These are phyloP conservation scores for Trypanosoma boissoni DNA, from an alignment of 208 protist species.

Conservation along the genomic window DNA sequence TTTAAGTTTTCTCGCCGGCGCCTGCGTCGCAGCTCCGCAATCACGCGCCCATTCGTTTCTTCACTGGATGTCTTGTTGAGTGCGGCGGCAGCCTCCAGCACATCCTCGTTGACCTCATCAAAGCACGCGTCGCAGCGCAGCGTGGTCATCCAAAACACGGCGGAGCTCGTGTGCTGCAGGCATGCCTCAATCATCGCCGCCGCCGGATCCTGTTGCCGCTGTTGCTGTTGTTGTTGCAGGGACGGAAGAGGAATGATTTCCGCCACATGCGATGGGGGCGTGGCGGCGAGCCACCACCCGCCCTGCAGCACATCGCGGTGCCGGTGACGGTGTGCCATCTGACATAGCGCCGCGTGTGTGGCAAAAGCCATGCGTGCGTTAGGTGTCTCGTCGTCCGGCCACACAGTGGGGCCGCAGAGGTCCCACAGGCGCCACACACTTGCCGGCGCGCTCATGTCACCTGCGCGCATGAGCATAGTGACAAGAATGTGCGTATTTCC, in stretches of 20 bases:
- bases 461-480: neutral
- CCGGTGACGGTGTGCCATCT: constrained; percentile 17
- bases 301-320: constrained; percentile 18
- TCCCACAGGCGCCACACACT: constrained; percentile 28
- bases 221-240: neutral
- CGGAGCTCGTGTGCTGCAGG: constrained; percentile 20
- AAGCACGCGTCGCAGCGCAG: constrained; percentile 25
- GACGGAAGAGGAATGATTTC: constrained; percentile 20
- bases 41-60: constrained; percentile 6
- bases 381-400: constrained; percentile 7
- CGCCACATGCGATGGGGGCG: constrained; percentile 14
- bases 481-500: constrained; percentile 18
- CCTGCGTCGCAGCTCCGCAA: constrained; percentile 16
- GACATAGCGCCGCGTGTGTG: constrained; percentile 14
- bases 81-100: constrained; percentile 23
- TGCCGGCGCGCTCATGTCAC: neutral
- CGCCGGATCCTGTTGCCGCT: neutral
- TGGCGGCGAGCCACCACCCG: constrained; percentile 10
- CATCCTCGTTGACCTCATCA: constrained; percentile 31
- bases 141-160: constrained; percentile 26
- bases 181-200: constrained; percentile 23
- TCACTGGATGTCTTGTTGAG: neutral
- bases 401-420: constrained; percentile 12
- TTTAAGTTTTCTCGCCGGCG: constrained; percentile 30
- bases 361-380: constrained; percentile 8